Percentiles rank a stretch among this genome's conserved stretches.
These are phyloP conservation scores for Comarum palustre DNA, from an alignment of 306 rosid species.

Conservation along the genomic window DNA sequence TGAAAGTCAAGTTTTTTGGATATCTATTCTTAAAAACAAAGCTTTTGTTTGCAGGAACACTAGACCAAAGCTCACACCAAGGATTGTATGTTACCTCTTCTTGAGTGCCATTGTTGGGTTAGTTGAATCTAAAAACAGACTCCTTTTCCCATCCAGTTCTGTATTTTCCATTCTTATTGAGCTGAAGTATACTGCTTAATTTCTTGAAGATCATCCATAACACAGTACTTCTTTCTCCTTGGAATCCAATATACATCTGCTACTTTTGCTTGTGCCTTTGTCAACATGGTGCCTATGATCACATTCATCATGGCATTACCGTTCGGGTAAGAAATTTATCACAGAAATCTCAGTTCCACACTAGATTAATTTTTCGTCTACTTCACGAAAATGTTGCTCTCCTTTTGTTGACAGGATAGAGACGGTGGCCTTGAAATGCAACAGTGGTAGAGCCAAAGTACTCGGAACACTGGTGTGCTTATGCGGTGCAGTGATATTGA, in stretches of 20 bases:
- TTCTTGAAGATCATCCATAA: constrained; percentile 60
- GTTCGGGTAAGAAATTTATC: constrained; percentile 48
- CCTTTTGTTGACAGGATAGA: constrained; percentile 46
- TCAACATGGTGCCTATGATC: constrained; percentile 73
- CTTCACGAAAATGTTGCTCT: not conserved
- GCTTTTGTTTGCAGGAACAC: constrained; percentile 47
- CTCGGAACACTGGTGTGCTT: constrained; percentile 68
- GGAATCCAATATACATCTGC: constrained; percentile 91
- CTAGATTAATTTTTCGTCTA: not conserved
- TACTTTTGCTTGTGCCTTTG: constrained; percentile 78
- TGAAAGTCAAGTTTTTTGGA: not conserved
- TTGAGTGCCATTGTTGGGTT: constrained; percentile 85
- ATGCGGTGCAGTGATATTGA: constrained; percentile 58
- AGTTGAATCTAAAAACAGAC: constrained; percentile 24
- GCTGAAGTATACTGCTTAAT: constrained; percentile 2
- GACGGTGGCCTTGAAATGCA: constrained; percentile 62
- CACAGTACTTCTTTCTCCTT: constrained; percentile 79
- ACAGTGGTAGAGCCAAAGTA: constrained; percentile 72
- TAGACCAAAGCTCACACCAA: constrained; percentile 57
- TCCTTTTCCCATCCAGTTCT: not conserved
- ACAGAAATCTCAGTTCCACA: not conserved
- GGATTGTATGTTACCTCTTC: constrained; percentile 68
- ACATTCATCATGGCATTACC: constrained; percentile 84
- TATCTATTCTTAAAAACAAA: constrained; percentile 2
- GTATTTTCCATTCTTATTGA: not conserved